A percentile compares a stretch with the other conserved stretches of the same genome.
These are phyloP conservation scores for Blastocystis sp. DNA, from an alignment of 352 stramenopile genomes.

Conservation along the genomic window DNA sequence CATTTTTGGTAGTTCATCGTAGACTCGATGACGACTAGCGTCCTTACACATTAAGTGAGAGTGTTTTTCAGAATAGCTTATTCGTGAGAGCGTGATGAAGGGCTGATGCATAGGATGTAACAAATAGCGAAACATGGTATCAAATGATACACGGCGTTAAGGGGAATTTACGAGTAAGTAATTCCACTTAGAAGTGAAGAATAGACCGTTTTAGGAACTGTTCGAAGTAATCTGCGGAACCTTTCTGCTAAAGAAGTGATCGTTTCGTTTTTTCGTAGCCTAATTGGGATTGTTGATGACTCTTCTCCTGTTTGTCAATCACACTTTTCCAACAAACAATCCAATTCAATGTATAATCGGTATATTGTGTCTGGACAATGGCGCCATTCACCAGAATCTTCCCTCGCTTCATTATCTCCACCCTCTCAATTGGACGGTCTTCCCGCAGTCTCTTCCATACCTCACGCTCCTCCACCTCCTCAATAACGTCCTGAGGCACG, in stretches of 20 bases:
- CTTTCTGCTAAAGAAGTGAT: background rate
- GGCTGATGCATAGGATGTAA: background rate
- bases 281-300: background rate
- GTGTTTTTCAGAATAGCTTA: background rate
- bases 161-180: background rate
- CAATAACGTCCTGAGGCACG: background rate
- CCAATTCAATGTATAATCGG: background rate
- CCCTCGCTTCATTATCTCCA: slow-evolving; percentile 16
- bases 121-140: slow-evolving; percentile 23
- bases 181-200: background rate
- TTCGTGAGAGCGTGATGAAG: background rate
- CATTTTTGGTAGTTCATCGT: background rate
- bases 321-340: background rate
- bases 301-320: too few relatives aligned
- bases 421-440: background rate
- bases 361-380: background rate
- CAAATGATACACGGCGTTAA: background rate
- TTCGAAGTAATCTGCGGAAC: background rate
- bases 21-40: background rate
- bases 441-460: background rate
- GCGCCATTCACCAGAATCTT: background rate
- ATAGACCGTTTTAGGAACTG: background rate
- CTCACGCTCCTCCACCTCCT: background rate
- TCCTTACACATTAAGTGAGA: background rate
- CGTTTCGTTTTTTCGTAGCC: background rate